Percentiles rank a stretch among this genome's conserved stretches.
Evolutionary conservation across 768 basidiomycete genomes (phyloP).

Genomic region (Trichaptum fuscoviolaceum): DNA sequence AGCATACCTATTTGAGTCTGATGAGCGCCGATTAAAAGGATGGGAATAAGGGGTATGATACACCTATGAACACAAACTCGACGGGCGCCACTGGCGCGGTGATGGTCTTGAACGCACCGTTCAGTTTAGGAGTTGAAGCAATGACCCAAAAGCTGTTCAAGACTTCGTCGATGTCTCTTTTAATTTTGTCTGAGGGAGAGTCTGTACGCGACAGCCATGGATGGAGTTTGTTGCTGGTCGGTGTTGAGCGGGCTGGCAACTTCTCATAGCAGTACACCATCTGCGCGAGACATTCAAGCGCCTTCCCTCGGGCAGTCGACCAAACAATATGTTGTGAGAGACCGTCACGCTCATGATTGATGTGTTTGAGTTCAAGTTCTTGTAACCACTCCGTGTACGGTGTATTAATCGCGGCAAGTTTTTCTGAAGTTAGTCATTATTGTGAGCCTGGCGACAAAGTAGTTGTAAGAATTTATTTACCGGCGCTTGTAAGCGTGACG

Average conservation of each 20-base stretch:
- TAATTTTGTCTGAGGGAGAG: conserved; percentile 43
- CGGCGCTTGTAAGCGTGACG: conserved; percentile 66
- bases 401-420: conserved; percentile 75
- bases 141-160: conserved; percentile 52
- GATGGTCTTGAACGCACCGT: conserved; percentile 47
- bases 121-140: conserved; percentile 36
- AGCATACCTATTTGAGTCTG: conserved; percentile 49
- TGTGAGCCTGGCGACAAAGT: not conserved
- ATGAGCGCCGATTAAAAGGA: not conserved
- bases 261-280: conserved; percentile 63
- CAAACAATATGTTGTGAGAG: conserved; percentile 54
- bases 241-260: conserved; percentile 35
- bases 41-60: conserved; percentile 15
- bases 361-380: conserved; percentile 50
- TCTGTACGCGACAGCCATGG: conserved; percentile 31
- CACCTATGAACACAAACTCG: conserved; percentile 80
- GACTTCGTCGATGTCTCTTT: conserved; percentile 45
- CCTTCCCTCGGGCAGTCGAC: conserved; percentile 64
- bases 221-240: conserved; percentile 53
- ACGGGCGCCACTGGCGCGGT: conserved; percentile 61
- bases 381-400: conserved; percentile 65
- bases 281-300: conserved; percentile 70
- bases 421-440: conserved; percentile 41
- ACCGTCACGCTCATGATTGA: conserved; percentile 47
- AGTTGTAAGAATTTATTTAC: conserved; percentile 28